phyloP scores from a whole-genome alignment of 768 basidiomycete genomes.

The Collybia mongolica region DNA sequence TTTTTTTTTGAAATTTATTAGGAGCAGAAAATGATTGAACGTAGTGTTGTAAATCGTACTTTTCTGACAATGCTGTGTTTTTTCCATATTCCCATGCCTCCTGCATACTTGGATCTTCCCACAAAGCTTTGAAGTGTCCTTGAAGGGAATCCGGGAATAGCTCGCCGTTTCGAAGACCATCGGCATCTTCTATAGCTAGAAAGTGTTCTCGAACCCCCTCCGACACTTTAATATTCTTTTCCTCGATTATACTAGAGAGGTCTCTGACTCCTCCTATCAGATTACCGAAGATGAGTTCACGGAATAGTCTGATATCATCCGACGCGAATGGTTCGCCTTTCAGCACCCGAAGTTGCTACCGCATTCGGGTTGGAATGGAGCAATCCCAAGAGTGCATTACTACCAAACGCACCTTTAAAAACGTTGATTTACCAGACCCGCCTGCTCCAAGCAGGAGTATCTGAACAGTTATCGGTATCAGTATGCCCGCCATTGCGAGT shows the following conservation, averaged over 20 bases:
- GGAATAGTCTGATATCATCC: conserved; percentile 83
- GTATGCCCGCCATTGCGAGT: too few relatives aligned
- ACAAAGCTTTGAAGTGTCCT: conserved; percentile 67
- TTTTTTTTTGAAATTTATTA: neutral
- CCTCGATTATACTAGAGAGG: conserved; percentile 85
- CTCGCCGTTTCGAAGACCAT: conserved; percentile 77
- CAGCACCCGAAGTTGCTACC: conserved; percentile 96
- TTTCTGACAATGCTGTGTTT: conserved; percentile 90
- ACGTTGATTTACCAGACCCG: conserved; percentile 91
- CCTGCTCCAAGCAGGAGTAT: conserved; percentile 90
- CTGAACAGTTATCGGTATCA: conserved; percentile 32
- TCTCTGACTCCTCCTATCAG: conserved; percentile 81
- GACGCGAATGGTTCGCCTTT: conserved; percentile 82
- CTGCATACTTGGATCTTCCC: conserved; percentile 78
- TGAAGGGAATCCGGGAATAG: conserved; percentile 70
- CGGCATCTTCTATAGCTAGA: conserved; percentile 62
- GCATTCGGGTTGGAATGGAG: neutral
- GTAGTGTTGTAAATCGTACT: conserved; percentile 43
- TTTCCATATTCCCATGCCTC: conserved; percentile 78
- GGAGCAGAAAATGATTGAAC: neutral
- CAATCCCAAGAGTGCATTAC: neutral
- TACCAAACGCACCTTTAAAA: conserved; percentile 62
- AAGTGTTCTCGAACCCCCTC: conserved; percentile 58
- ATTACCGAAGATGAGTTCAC: conserved; percentile 93
- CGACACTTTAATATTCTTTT: conserved; percentile 75